Base-by-base conservation (phyloP, 495 filamentous ascomycete species). In the Aspergillus diversus region DNA sequence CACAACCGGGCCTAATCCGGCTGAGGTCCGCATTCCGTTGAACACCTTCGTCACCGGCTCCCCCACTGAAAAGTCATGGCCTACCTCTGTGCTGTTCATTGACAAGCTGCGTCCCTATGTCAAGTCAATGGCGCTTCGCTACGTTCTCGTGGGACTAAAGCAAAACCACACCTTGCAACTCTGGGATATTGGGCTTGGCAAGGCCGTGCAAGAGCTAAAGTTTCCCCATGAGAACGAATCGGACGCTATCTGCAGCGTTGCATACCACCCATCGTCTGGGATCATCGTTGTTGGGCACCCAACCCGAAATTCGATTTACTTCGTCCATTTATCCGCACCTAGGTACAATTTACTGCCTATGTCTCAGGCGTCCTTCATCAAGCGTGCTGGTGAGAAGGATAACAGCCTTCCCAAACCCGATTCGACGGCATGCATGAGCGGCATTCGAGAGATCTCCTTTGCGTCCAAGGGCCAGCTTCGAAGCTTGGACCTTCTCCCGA, bases 161-260 rank as follows among this genome's bases (percentile, higher is more conserved):
- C 96, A 98, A 74, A 99, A 99, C 74, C 96, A 99, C 78, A 95
- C 93, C 53, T 87, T 99, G 63, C 96, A 99, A 80, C 84, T 99
- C 60, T 99, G 96, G 96, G 96, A 99, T 84, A 90, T 99, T 74
- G 91, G 90, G 59, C 87, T 99, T 5, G 88, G 88, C 59, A 97
- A 96, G 79, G 89, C 93, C 33, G 95, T 99, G 53, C 93, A 98
- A 74, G 96, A 99, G 79, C 85, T 98, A 69, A 92, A 94, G 74
- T 89, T 99, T 61, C 96, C 96, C 6, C 96, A 99, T 71, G 90
- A 90, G 77, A 96, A 94, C 66, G 96, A 99, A 75, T 93, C 92
- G 11, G 96, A 99, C 78, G 92, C 92, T 17, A 92, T 97, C 60
- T 98, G 96, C 79, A 98, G 93, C 68, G 89, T 99, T 66, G 87